Evolutionary conservation across 2,329 filamentous ascomycete genomes (phyloP).

Genomic region (Albophoma yamanashiensis): DNA sequence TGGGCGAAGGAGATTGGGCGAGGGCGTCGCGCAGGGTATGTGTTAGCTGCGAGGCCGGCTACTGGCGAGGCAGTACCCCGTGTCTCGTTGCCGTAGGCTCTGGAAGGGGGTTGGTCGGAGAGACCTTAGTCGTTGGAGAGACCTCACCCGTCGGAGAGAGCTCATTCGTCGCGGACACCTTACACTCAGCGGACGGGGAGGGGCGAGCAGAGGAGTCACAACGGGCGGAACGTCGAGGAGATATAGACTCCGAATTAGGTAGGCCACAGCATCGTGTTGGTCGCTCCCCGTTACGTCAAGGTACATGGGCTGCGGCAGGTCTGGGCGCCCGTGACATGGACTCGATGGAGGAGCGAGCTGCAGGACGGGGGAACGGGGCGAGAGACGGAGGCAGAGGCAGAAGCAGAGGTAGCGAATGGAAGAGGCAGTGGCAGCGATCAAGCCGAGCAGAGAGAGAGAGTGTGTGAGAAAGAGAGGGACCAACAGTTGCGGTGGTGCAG

Average conservation of each 20-base stretch:
- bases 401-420: neutral
- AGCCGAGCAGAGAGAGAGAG: no score
- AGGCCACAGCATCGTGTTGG: slow-evolving; percentile 8
- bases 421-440: neutral
- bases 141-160: neutral
- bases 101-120: neutral
- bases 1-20: neutral
- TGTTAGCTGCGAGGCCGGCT: slow-evolving; percentile 1
- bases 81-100: neutral
- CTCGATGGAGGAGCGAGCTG: neutral
- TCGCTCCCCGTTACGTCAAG: slow-evolving; percentile 14
- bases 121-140: neutral
- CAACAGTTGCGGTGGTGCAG: slow-evolving; percentile 1
- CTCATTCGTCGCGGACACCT: neutral
- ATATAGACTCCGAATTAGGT: slow-evolving; percentile 16
- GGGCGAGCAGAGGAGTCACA: neutral
- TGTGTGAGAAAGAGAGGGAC: no score
- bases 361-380: neutral
- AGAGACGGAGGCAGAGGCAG: neutral
- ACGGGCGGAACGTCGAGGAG: slow-evolving; percentile 9
- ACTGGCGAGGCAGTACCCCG: neutral
- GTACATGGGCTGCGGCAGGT: slow-evolving; percentile 8
- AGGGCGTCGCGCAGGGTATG: neutral
- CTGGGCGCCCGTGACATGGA: neutral
- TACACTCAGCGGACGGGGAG: neutral